Evolutionary conservation across 1,284 basidiomycete genomes (phyloP).

Genomic region (Blastosporella zonata): DNA sequence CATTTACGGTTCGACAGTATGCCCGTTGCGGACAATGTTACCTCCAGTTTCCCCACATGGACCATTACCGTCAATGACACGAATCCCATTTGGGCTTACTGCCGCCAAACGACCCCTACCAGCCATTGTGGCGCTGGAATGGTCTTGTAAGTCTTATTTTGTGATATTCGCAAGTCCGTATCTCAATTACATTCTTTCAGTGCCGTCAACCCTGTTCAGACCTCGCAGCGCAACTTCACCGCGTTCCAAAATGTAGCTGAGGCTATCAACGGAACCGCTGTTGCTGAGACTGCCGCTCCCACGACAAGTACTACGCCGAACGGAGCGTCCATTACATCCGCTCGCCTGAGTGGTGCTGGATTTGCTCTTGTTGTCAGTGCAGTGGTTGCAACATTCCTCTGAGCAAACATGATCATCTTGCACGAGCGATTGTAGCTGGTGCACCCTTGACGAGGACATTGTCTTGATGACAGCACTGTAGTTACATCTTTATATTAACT

Average conservation of each 20-base stretch:
- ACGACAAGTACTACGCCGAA: conserved; percentile 22
- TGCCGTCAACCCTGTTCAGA: conserved; percentile 46
- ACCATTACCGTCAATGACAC: conserved; percentile 56
- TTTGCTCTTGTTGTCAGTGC: conserved; percentile 26
- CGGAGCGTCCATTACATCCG: conserved; percentile 28
- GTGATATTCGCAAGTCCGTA: background rate
- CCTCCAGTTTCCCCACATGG: conserved; percentile 46
- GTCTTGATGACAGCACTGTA: conserved; percentile 28
- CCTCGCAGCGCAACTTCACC: conserved; percentile 47
- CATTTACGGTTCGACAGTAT: conserved; percentile 33
- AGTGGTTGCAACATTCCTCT: conserved; percentile 25
- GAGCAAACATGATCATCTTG: too few relatives aligned
- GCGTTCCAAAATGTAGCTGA: conserved; percentile 54
- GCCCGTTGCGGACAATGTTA: conserved; percentile 43
- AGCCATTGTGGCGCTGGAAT: conserved; percentile 50
- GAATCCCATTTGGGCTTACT: conserved; percentile 48
- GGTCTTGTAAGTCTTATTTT: conserved; percentile 43
- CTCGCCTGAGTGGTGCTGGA: conserved; percentile 28
- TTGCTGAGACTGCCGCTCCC: conserved; percentile 25
- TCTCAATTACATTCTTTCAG: conserved; percentile 20
- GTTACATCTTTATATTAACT: conserved; percentile 3
- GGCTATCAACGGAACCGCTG: conserved; percentile 39
- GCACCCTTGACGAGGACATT: conserved; percentile 21
- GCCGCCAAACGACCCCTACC: conserved; percentile 36
- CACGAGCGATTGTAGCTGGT: background rate